Conservation (phyloP, 2,329 filamentous ascomycete genomes). For the Aspergillus viridinutans region DNA sequence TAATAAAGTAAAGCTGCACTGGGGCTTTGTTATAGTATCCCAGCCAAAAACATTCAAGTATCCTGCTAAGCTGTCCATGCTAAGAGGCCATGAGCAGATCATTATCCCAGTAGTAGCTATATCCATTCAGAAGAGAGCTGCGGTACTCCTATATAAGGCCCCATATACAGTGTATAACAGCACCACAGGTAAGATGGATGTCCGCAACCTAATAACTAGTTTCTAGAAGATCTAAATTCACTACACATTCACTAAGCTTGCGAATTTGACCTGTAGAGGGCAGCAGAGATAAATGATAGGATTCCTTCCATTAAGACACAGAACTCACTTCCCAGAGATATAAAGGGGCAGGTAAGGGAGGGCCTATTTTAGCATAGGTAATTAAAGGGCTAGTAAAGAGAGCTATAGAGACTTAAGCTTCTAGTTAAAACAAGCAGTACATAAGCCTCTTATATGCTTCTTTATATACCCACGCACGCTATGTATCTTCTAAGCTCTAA, state of each 20-base stretch:
- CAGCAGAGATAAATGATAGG: no score
- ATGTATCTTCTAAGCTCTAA: no score
- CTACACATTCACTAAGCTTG: no score
- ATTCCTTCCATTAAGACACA: no score
- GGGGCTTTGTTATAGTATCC: conserved; percentile 5
- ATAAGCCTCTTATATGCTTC: background rate
- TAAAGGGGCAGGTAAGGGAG: background rate
- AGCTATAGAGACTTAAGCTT: background rate
- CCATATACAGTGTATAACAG: conserved; percentile 32
- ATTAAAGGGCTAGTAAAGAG: background rate
- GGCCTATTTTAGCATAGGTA: background rate
- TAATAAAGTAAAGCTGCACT: conserved; percentile 1
- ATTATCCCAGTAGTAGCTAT: conserved; percentile 23
- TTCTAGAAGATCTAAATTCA: no score
- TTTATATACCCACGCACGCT: conserved; percentile 4
- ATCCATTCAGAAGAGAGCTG: conserved; percentile 18
- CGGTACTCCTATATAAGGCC: conserved; percentile 28
- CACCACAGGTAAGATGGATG: conserved; percentile 18
- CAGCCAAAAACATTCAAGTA: conserved; percentile 19
- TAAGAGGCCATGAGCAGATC: conserved; percentile 23
- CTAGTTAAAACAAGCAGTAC: background rate
- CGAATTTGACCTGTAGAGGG: no score
- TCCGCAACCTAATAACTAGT: no score
- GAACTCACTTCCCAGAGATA: background rate
- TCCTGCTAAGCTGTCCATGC: conserved; percentile 25